Conservation (phyloP, 495 filamentous ascomycete species). For the Penicillium waksmanii region DNA sequence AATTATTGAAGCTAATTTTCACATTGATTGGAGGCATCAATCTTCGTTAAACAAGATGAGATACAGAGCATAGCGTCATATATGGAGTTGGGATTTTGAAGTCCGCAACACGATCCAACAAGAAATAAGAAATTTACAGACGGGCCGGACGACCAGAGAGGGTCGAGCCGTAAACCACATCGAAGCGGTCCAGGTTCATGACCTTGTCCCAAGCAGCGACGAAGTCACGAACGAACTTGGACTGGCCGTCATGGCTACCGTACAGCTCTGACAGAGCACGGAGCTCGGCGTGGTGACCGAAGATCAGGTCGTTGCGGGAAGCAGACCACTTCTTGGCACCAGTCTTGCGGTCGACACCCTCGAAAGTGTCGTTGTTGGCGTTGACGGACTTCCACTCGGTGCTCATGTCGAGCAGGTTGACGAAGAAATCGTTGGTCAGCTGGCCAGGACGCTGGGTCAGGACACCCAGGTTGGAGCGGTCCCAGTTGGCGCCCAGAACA, state of each 20-base stretch:
- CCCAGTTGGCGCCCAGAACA: constrained; percentile 65
- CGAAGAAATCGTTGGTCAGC: constrained; percentile 77
- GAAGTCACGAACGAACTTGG: constrained; percentile 71
- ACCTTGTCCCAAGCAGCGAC: constrained; percentile 72
- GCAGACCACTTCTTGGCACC: constrained; percentile 69
- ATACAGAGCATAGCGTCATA: constrained; percentile 10
- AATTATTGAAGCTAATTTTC: constrained; percentile 7
- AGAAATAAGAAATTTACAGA: constrained; percentile 21
- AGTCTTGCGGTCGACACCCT: constrained; percentile 68
- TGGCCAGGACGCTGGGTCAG: constrained; percentile 65
- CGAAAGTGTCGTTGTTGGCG: constrained; percentile 54
- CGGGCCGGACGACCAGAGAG: constrained; percentile 27
- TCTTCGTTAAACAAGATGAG: constrained; percentile 3
- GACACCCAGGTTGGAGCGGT: constrained; percentile 63
- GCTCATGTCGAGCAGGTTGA: constrained; percentile 69
- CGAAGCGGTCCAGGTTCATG: constrained; percentile 70
- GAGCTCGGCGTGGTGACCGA: constrained; percentile 72
- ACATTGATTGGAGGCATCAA: constrained; percentile 5
- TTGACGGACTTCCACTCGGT: constrained; percentile 62
- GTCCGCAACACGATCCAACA: background rate
- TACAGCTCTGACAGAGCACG: constrained; percentile 71
- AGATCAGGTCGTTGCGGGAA: constrained; percentile 68
- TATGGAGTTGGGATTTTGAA: background rate
- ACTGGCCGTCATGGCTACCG: constrained; percentile 53
- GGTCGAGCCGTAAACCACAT: constrained; percentile 38